Evolutionary conservation across 345 rosid species (phyloP), one percentile per base, ranked within the genome.

Genomic region (Erucastrum elatum): DNA sequence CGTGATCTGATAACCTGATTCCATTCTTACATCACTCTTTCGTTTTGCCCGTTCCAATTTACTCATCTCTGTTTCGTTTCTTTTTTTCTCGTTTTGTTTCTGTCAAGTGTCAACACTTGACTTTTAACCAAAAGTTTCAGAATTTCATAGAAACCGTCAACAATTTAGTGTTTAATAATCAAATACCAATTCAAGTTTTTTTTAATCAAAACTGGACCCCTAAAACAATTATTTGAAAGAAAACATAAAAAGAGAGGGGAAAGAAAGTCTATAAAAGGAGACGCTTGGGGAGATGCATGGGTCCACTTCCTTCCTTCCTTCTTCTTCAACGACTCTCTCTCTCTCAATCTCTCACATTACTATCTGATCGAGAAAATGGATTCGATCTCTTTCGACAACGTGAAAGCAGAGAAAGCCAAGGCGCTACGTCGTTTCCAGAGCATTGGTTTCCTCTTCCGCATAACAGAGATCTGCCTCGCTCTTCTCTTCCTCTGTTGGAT

Each of bases 401-500:
- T 86, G 30, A 85, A 84, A 61, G 55, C 83, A 5, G 84, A 88
- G 83, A 86, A 84, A 78, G 70, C 73, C 4, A 71, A 70, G 26
- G 69, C 44, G 35, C 73, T 78, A 64, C 35, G 21, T 49, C 78
- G 73, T 56, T 77, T 88, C 59, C 83, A 70, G 12, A 79, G 63
- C 81, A 26, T 87, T 15, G 74, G 79, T 7, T 83, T 30, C 67
- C 58, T 81, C 25, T 82, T 91, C 39, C 91, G 92, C 2, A 29
- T 11, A 7, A 4, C 60, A 1, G 81, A 77, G 76, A 71, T 77
- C 66, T 64, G 7, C 76, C 61, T 71, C 51, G 81, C 81, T 33
- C 31, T 90, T 39, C 55, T 86, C 68, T 69, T 89, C 21, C 27
- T 90, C 71, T 73, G 70, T 39, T 89, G 94, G 88, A 46, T 85